phyloP scores from a whole-genome alignment of 2,329 filamentous ascomycete species.

The Chrysoporthe deuterocubensis region DNA sequence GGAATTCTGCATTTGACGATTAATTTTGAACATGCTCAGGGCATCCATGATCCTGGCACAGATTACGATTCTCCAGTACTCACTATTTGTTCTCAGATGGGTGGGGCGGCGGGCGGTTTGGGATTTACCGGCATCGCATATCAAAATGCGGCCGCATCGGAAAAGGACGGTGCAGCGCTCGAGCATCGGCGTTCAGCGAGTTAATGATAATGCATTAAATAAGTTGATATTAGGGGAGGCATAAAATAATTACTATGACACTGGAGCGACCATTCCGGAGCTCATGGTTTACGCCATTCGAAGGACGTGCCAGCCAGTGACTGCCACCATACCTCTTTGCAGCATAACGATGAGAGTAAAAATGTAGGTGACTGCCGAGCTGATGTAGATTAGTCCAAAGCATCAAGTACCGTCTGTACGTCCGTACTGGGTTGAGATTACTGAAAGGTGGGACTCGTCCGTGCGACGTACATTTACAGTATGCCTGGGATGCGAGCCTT shows the following conservation, averaged over 20 bases:
- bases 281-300: not conserved
- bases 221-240: not conserved
- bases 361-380: no score
- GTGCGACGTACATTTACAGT: no score
- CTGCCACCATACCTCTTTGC: no score
- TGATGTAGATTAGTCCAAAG: no score
- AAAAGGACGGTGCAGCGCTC: not conserved
- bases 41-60: not conserved
- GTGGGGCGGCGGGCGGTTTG: not conserved
- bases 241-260: not conserved
- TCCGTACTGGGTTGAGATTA: no score
- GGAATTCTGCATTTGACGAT: conserved; percentile 14
- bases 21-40: not conserved
- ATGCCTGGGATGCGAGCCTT: no score
- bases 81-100: not conserved
- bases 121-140: not conserved
- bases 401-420: no score
- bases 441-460: no score
- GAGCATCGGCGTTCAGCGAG: conserved; percentile 8
- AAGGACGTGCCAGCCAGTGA: no score
- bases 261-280: not conserved
- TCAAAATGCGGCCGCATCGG: not conserved
- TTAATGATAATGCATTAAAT: not conserved
- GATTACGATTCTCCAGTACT: not conserved
- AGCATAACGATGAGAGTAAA: no score